Conservation (phyloP, 352 stramenopile genomes). For the Globisporangium sylvaticum region DNA sequence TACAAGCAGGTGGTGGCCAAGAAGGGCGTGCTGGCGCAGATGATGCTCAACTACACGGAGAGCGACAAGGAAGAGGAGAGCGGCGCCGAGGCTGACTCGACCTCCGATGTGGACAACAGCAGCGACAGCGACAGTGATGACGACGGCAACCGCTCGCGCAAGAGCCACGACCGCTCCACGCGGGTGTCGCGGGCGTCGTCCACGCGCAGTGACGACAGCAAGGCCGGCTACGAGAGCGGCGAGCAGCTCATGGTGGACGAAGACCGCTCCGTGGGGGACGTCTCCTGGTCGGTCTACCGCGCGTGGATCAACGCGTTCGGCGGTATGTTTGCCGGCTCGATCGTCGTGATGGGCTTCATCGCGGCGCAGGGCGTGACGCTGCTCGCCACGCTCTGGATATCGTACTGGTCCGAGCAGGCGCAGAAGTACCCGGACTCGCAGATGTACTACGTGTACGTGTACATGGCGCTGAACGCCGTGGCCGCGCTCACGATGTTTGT, state of each 20-base stretch:
- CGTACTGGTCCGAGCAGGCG: slow-evolving; percentile 89
- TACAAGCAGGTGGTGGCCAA: slow-evolving; percentile 61
- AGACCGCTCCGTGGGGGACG: slow-evolving; percentile 68
- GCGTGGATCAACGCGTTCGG: slow-evolving; percentile 70
- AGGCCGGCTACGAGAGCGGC: slow-evolving; percentile 21
- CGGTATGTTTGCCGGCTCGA: slow-evolving; percentile 36
- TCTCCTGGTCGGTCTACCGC: slow-evolving; percentile 59
- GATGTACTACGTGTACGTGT: slow-evolving; percentile 84
- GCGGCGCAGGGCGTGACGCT: slow-evolving; percentile 47
- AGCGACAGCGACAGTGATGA: slow-evolving; percentile 31
- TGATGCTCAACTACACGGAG: slow-evolving; percentile 66
- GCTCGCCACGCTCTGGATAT: slow-evolving; percentile 87
- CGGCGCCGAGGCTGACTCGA: slow-evolving; percentile 5
- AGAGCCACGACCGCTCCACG: slow-evolving; percentile 20
- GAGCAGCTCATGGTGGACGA: slow-evolving; percentile 65
- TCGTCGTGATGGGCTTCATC: slow-evolving; percentile 55
- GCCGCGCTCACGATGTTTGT: slow-evolving; percentile 62
- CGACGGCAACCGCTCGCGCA: slow-evolving; percentile 17
- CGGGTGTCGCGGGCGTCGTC: slow-evolving; percentile 53
- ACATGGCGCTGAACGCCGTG: slow-evolving; percentile 64
- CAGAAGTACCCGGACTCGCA: slow-evolving; percentile 45
- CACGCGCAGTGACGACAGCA: slow-evolving; percentile 46
- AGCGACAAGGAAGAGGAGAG: slow-evolving; percentile 46
- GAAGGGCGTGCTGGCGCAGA: slow-evolving; percentile 48
- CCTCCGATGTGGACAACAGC: slow-evolving; percentile 18